Evolutionary conservation across 768 basidiomycete genomes (phyloP).

Genomic region (Cyclocybe cylindracea): DNA sequence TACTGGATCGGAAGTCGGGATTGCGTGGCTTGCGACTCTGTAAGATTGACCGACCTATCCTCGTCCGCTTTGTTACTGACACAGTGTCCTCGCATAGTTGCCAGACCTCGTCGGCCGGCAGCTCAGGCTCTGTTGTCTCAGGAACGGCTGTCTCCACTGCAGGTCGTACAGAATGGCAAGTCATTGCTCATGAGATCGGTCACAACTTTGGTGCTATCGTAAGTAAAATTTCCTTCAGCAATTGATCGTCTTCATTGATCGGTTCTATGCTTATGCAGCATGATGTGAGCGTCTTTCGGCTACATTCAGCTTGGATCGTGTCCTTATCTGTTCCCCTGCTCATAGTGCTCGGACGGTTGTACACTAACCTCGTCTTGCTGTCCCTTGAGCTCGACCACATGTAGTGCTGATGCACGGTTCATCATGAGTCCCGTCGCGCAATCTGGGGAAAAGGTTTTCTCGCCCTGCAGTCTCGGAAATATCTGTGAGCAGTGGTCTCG

Average conservation of each 20-base stretch:
- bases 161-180: conserved; percentile 79
- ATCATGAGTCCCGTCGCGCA: conserved; percentile 86
- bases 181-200: conserved; percentile 80
- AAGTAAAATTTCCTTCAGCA: conserved; percentile 29
- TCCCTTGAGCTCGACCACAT: conserved; percentile 58
- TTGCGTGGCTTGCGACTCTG: conserved; percentile 86
- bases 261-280: conserved; percentile 40
- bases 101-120: conserved; percentile 51
- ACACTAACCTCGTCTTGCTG: conserved; percentile 63
- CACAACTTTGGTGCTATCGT: conserved; percentile 91
- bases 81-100: conserved; percentile 39
- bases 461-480: conserved; percentile 80
- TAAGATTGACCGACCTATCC: conserved; percentile 32
- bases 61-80: background rate
- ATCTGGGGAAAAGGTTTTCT: conserved; percentile 67
- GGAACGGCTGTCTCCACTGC: conserved; percentile 84
- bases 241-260: conserved; percentile 10
- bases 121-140: conserved; percentile 54
- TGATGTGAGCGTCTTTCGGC: conserved; percentile 41
- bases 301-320: conserved; percentile 7
- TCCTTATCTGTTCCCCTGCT: conserved; percentile 4
- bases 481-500: conserved; percentile 55
- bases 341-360: conserved; percentile 68
- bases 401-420: conserved; percentile 66
- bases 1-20: conserved; percentile 80